phyloP scores from a whole-genome alignment of 1,139 yeast genomes.

The Geotrichum reessii region DNA sequence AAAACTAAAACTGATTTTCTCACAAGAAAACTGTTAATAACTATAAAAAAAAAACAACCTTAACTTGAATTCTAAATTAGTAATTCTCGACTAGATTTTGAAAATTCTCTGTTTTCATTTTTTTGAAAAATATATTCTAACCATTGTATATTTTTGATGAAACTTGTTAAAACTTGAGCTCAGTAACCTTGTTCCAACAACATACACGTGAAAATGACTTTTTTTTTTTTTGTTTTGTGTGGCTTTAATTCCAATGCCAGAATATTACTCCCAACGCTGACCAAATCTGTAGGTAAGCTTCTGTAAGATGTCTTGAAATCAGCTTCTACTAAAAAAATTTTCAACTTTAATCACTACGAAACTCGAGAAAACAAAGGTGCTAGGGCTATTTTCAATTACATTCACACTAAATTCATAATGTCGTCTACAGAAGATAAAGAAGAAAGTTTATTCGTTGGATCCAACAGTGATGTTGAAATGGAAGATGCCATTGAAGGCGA shows the following conservation, averaged over 20 bases:
- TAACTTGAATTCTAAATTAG: no score
- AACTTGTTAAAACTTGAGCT: no score
- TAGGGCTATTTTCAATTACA: not conserved
- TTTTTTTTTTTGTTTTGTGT: not conserved
- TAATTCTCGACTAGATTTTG: no score
- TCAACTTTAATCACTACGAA: not conserved
- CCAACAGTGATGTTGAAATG: conserved; percentile 7
- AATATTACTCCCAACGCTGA: not conserved
- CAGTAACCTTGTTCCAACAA: no score
- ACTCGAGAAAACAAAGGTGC: no score
- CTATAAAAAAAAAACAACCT: no score
- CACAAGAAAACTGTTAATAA: no score
- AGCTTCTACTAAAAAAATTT: not conserved
- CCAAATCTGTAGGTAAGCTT: not conserved
- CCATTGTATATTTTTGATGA: no score
- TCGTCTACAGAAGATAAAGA: conserved; percentile 7
- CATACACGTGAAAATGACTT: no score
- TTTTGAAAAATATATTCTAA: no score
- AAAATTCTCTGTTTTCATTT: no score
- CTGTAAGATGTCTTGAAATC: not conserved
- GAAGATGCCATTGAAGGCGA: conserved; percentile 6
- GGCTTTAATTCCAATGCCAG: not conserved
- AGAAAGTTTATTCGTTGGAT: conserved; percentile 15
- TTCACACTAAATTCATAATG: not conserved
- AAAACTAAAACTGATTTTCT: no score